phyloP scores from a whole-genome alignment of 768 basidiomycete genomes.

The Mycena amicta region DNA sequence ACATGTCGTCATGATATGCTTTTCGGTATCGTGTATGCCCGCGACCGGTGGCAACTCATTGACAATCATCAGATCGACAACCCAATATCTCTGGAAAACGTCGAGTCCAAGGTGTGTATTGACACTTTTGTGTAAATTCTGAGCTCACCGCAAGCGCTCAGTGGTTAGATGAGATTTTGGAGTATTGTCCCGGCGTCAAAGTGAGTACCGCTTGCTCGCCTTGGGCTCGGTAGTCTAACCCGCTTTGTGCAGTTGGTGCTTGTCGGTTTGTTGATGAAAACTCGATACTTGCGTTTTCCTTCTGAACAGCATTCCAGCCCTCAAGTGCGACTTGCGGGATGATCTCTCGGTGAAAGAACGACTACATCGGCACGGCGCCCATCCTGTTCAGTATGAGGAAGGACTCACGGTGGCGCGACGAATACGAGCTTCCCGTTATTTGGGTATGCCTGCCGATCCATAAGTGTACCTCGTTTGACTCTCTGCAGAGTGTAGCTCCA shows the following conservation, averaged over 20 bases:
- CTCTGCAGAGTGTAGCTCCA: conserved; percentile 90
- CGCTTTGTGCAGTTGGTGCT: conserved; percentile 67
- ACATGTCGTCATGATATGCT: conserved; percentile 94
- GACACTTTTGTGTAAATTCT: not conserved
- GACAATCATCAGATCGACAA: conserved; percentile 72
- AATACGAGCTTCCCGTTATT: conserved; percentile 91
- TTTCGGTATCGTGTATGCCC: conserved; percentile 63
- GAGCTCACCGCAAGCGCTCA: conserved; percentile 31
- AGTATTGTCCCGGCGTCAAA: conserved; percentile 96
- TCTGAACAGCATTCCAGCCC: conserved; percentile 49
- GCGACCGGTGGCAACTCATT: conserved; percentile 16
- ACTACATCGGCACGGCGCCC: conserved; percentile 67
- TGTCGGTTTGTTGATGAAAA: conserved; percentile 79
- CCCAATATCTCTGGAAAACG: conserved; percentile 92
- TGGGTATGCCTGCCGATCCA: conserved; percentile 52
- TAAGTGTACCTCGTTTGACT: conserved; percentile 5
- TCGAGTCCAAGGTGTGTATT: conserved; percentile 78
- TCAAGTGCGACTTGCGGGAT: conserved; percentile 95
- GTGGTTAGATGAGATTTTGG: conserved; percentile 93
- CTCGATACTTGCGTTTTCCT: not conserved
- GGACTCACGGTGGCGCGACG: conserved; percentile 85
- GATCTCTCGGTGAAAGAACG: conserved; percentile 74
- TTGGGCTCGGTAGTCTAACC: conserved; percentile 7
- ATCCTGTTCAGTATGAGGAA: conserved; percentile 89
- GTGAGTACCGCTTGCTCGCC: conserved; percentile 40